Evolutionary conservation across 306 rosid genomes (phyloP), one percentile per base, ranked within the genome.

Genomic region (Psophocarpus tetragonolobus): DNA sequence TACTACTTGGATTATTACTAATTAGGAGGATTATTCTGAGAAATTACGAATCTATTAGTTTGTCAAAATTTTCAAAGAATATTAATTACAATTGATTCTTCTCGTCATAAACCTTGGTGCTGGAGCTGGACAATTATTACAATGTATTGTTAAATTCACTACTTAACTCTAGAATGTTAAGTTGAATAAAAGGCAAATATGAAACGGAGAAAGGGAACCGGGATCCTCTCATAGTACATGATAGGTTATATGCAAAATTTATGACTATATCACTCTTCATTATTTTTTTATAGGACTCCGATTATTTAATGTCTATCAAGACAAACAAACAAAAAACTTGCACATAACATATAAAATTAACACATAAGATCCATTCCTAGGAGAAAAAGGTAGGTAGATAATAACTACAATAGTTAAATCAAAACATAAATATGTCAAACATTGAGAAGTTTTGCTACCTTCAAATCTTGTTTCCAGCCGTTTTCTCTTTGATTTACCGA

Each of bases 401-500:
- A 35, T 27, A 70, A 71, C 58, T 20, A 79, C 51, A 78, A 63
- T 2, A 63, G 32, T 54, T 73, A 44, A 80, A 61, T 47, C 3
- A 62, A 50, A 24, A 78, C 42, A 61, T 45, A 24, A 44, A 50
- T 39, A 63, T 27, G 42, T 30, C 36, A 63, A 88, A 54, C 77
- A 74, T 44, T 78, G 80, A 41, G 60, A 86, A 62, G 24, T 51
- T 60, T 27, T 20, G 74, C 71, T 85, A 92, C 99, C 99, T 85
- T 86, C 90, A 75, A 90, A 87, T 76, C 75, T 92, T 60, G 91
- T 74, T 69, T 91, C 97, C 63, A 87, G 64, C 71, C 85, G 82
- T 81, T 90, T 92, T 90, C 90, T 84, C 88, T 91, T 95, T 38
- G 88, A 91, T 81, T 87, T 91, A 76, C 88, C 61, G 66, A 83